phyloP scores from a whole-genome alignment of 1,284 basidiomycete species.

The Xerocomus cyaneibrunnescens region DNA sequence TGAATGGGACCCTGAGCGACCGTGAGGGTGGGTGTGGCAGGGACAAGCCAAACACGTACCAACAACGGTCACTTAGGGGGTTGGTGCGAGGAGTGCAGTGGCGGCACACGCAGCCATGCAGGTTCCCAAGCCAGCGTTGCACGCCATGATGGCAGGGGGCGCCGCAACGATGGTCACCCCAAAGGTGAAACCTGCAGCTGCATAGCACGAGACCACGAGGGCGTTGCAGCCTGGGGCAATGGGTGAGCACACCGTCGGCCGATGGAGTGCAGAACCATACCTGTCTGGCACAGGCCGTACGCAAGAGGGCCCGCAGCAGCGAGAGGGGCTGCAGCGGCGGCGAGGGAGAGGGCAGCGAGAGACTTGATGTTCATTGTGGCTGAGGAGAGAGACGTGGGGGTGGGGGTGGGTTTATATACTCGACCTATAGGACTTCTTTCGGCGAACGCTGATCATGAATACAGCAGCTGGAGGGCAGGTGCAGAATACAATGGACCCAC shows the following conservation, averaged over 20 bases:
- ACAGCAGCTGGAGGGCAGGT: background rate
- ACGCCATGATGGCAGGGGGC: constrained; percentile 48
- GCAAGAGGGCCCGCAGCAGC: constrained; percentile 42
- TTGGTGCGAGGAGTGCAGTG: constrained; percentile 35
- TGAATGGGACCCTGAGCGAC: background rate
- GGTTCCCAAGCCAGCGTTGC: constrained; percentile 51
- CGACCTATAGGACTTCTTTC: background rate
- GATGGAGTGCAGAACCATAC: constrained; percentile 25
- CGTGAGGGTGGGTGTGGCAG: background rate
- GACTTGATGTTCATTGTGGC: constrained; percentile 31
- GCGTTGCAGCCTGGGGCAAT: constrained; percentile 50
- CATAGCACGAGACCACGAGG: constrained; percentile 53
- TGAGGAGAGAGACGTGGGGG: no score
- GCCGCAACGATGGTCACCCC: constrained; percentile 45
- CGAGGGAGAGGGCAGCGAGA: constrained; percentile 20
- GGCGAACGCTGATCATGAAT: constrained; percentile 1
- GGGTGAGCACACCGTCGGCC: background rate
- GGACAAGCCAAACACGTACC: background rate
- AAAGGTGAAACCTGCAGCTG: constrained; percentile 51
- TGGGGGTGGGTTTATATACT: constrained; percentile 9
- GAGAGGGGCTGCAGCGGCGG: constrained; percentile 20
- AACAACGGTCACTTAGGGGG: constrained; percentile 22
- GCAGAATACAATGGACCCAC: no score
- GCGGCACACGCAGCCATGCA: constrained; percentile 45
- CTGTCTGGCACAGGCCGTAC: constrained; percentile 51